Conservation (phyloP, 2,329 filamentous ascomycete genomes). For the Diplodia seriata region DNA sequence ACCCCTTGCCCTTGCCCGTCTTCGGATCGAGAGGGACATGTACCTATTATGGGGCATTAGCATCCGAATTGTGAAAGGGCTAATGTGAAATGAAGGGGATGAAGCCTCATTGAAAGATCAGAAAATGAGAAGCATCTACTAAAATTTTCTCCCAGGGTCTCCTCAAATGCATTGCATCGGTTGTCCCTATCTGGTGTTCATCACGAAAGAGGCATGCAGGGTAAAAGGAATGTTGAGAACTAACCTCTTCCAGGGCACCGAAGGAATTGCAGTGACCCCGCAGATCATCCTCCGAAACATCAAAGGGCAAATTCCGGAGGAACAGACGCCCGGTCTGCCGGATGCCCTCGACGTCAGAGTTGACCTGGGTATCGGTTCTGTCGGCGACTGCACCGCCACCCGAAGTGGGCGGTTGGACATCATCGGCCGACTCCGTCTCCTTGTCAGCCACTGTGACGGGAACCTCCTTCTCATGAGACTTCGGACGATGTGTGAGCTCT, state of each 20-base stretch:
- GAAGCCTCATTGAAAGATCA: constrained; percentile 57
- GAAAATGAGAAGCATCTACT: constrained; percentile 98
- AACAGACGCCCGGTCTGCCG: constrained; percentile 80
- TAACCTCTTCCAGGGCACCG: constrained; percentile 86
- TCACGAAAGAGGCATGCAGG: constrained; percentile 62
- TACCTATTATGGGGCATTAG: constrained; percentile 65
- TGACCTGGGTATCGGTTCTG: constrained; percentile 54
- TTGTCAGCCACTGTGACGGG: constrained; percentile 16
- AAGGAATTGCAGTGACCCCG: constrained; percentile 73
- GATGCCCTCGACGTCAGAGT: constrained; percentile 60
- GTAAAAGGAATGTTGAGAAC: constrained; percentile 37
- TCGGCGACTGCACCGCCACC: constrained; percentile 45
- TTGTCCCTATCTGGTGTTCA: constrained; percentile 99
- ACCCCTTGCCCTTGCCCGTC: constrained; percentile 81
- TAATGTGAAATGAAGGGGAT: constrained; percentile 20
- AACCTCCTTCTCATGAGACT: constrained; percentile 33
- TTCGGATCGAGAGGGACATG: constrained; percentile 79
- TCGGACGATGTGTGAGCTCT: constrained; percentile 21
- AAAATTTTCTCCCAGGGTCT: constrained; percentile 94
- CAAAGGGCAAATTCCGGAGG: constrained; percentile 86
- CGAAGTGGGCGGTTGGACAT: background rate
- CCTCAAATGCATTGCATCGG: constrained; percentile 96
- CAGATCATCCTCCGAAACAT: constrained; percentile 77
- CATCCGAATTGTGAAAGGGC: constrained; percentile 33
- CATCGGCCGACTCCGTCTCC: constrained; percentile 33